Evolutionary conservation across 2,329 filamentous ascomycete genomes (phyloP).

Genomic region (Coniochaeta sp.): DNA sequence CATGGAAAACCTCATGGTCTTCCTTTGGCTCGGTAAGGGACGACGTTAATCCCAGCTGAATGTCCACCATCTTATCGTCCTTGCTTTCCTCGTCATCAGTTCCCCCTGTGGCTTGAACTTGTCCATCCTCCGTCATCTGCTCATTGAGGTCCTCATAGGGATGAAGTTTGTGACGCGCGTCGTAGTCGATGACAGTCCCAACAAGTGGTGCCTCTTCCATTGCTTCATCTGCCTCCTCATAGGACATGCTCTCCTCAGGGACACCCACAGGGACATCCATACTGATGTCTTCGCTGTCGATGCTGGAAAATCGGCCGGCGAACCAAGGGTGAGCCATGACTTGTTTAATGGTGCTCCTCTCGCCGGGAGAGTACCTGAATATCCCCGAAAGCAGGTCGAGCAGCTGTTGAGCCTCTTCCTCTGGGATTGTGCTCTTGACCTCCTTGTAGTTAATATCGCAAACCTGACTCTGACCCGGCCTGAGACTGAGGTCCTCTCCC

Average conservation of each 20-base stretch:
- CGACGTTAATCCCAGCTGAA: neutral
- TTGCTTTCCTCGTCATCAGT: neutral
- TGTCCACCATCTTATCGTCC: neutral
- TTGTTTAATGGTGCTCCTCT: slow-evolving; percentile 3
- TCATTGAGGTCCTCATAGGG: neutral
- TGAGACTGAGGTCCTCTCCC: neutral
- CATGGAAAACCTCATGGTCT: neutral
- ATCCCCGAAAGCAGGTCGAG: slow-evolving; percentile 4
- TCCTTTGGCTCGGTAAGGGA: neutral
- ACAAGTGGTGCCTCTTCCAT: neutral
- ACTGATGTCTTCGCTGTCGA: neutral
- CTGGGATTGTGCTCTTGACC: neutral
- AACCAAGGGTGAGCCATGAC: slow-evolving; percentile 8
- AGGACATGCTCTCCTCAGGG: neutral
- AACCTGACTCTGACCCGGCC: neutral
- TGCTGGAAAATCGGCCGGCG: neutral
- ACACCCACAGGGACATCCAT: neutral
- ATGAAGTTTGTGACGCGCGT: neutral
- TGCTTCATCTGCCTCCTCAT: neutral
- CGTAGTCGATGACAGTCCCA: too few relatives aligned
- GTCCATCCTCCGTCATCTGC: neutral
- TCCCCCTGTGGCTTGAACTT: neutral
- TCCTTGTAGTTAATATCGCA: neutral
- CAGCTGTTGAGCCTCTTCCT: neutral
- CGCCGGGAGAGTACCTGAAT: slow-evolving; percentile 3